Conservation (phyloP, 2,329 filamentous ascomycete species). For the Fusarium anguioides region DNA sequence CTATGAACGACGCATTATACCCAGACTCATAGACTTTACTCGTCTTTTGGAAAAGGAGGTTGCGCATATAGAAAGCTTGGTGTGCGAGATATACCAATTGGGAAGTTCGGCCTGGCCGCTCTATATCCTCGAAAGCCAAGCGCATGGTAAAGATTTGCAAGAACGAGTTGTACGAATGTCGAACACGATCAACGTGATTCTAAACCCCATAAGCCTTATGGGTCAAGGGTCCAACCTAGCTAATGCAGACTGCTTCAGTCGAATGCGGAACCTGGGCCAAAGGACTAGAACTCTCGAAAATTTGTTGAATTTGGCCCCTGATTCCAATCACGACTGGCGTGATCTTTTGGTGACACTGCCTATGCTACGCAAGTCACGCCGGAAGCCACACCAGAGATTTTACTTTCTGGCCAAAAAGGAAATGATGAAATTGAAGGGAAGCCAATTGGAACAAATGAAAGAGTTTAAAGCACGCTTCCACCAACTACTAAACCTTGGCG, state of each 20-base stretch:
- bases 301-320: slow-evolving; percentile 18
- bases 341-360: slow-evolving; percentile 40
- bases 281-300: slow-evolving; percentile 22
- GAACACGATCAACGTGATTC: background rate
- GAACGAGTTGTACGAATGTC: background rate
- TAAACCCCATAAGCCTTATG: background rate
- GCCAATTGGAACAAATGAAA: slow-evolving; percentile 10
- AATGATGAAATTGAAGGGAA: slow-evolving; percentile 32
- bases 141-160: slow-evolving; percentile 15
- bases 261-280: slow-evolving; percentile 10
- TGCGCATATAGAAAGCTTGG: slow-evolving; percentile 32
- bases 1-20: slow-evolving; percentile 27
- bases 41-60: slow-evolving; percentile 29
- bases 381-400: slow-evolving; percentile 30
- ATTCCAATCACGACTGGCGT: slow-evolving; percentile 31
- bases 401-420: slow-evolving; percentile 40
- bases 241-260: slow-evolving; percentile 27
- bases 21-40: slow-evolving; percentile 32
- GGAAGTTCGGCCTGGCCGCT: slow-evolving; percentile 20
- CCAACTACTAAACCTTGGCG: slow-evolving; percentile 14
- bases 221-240: slow-evolving; percentile 1
- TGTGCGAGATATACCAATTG: slow-evolving; percentile 41
- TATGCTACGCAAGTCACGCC: slow-evolving; percentile 39
- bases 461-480: slow-evolving; percentile 29
- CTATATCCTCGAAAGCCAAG: slow-evolving; percentile 9